Conservation (phyloP, 108 stramenopile genomes). For the Bacterosira constricta region DNA sequence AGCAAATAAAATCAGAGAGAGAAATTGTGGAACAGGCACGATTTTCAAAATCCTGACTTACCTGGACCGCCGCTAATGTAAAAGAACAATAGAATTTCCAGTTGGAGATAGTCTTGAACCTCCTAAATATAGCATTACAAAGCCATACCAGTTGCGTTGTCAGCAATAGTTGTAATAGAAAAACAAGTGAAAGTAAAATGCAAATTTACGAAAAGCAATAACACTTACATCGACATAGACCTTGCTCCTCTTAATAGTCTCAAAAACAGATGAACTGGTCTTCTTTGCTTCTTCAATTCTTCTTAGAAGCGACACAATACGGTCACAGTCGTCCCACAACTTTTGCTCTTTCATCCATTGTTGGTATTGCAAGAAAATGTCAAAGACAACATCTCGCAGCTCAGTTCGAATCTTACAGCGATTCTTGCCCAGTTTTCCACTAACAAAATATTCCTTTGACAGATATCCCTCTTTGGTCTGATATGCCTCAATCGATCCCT, state of each 20-base stretch:
- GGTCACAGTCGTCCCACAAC: conserved; percentile 65
- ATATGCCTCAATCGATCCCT: conserved; percentile 67
- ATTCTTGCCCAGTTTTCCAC: conserved; percentile 34
- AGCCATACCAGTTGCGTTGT: too few relatives aligned
- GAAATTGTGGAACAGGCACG: conserved; percentile 7
- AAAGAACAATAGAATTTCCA: conserved; percentile 61
- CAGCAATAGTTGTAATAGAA: not conserved
- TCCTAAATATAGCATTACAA: conserved; percentile 20
- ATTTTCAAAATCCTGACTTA: conserved; percentile 45
- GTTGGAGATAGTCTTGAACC: conserved; percentile 63
- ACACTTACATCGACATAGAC: conserved; percentile 21
- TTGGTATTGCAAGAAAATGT: conserved; percentile 50
- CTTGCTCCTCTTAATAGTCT: conserved; percentile 5
- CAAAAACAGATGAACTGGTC: not conserved
- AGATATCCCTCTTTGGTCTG: conserved; percentile 19
- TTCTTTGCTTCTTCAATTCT: not conserved
- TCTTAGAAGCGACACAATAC: conserved; percentile 23
- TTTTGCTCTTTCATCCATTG: conserved; percentile 17
- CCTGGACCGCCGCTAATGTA: conserved; percentile 44
- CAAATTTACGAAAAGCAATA: not conserved
- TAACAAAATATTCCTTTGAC: conserved; percentile 47
- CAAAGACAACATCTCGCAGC: conserved; percentile 33
- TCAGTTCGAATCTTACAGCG: conserved; percentile 49
- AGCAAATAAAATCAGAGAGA: not conserved
- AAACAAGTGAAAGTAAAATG: not conserved